Base-by-base conservation (phyloP, 352 stramenopile species). In the Phytophthora brassicae region DNA sequence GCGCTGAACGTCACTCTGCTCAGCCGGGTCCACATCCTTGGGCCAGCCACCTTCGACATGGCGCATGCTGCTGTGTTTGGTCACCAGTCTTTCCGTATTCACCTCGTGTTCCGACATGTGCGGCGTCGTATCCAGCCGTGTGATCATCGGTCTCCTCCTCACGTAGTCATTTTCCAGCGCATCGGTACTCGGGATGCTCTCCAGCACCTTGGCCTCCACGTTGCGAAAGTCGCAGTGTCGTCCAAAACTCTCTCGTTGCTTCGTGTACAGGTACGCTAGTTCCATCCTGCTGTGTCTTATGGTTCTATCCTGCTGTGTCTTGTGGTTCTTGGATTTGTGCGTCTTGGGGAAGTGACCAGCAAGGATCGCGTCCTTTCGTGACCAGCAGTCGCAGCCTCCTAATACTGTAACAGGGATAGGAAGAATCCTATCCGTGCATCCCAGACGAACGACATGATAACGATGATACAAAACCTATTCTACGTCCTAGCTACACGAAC, bases 11-110 rank as follows among this genome's bases (percentile, higher is more conserved):
- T 98, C 95, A 56, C 81, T 97, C 71, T 98, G 94, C 67, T 99
- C 96, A n/a, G 90, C 95, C 26, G 89, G 86, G 64, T 99, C 96
- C 1, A 99, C 96, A 70, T 99, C 96, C 71, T 99, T 98, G 2
- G 96, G 96, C 96, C 96, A 99, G 3, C 95, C 96, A 52, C 96
- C 96, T 66, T 99, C 96, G 11, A 93, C 80, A 72, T 99, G 95
- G 22, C 89, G 88, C 90, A 99, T 98, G 65, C 85, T 95, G 57
- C 88, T 96, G 71, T 89, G 90, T 65, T 97, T 98, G 26, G 83
- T 96, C 24, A 98, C 81, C 11, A 98, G 68, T 24, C 91, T 77
- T 66, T 98, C 93, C 2, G 95, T 98, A 56, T 98, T 98, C 19
- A 95, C 89, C 53, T 97, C 89, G 47, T 97, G 89, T 75, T 97